Conservation (phyloP, 306 rosid genomes). For the Quercus bicolor region DNA sequence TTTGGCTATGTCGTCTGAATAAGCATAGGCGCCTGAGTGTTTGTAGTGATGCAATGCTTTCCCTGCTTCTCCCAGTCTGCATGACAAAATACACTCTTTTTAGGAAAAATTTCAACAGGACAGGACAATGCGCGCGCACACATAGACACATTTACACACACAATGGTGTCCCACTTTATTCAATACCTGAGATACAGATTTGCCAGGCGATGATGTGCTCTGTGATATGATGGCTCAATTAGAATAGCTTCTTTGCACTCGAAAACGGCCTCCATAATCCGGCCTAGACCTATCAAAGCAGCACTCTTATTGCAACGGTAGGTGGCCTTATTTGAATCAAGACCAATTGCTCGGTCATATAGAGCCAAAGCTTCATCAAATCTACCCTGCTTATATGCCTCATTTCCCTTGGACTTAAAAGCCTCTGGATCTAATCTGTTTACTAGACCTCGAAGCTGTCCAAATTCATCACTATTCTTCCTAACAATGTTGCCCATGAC, state of each 20-base stretch:
- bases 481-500: constrained; percentile 81
- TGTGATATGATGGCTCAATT: constrained; percentile 67
- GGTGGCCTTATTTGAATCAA: constrained; percentile 67
- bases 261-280: constrained; percentile 51
- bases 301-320: constrained; percentile 84
- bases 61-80: constrained; percentile 81
- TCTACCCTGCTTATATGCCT: constrained; percentile 65
- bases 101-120: constrained; percentile 5
- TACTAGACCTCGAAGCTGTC: constrained; percentile 33
- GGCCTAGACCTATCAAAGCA: constrained; percentile 65
- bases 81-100: constrained; percentile 15
- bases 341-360: constrained; percentile 67
- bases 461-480: constrained; percentile 46
- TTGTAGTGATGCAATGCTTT: constrained; percentile 58
- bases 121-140: background rate
- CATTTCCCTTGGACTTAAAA: constrained; percentile 81
- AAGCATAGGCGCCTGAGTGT: constrained; percentile 40
- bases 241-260: constrained; percentile 76
- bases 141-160: background rate
- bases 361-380: constrained; percentile 67
- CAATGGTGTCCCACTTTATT: background rate
- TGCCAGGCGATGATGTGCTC: constrained; percentile 89
- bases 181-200: constrained; percentile 75
- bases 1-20: constrained; percentile 34
- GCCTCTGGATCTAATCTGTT: constrained; percentile 62